phyloP scores from a whole-genome alignment of 2,329 filamentous ascomycete genomes.

The Stylonectria norvegica region DNA sequence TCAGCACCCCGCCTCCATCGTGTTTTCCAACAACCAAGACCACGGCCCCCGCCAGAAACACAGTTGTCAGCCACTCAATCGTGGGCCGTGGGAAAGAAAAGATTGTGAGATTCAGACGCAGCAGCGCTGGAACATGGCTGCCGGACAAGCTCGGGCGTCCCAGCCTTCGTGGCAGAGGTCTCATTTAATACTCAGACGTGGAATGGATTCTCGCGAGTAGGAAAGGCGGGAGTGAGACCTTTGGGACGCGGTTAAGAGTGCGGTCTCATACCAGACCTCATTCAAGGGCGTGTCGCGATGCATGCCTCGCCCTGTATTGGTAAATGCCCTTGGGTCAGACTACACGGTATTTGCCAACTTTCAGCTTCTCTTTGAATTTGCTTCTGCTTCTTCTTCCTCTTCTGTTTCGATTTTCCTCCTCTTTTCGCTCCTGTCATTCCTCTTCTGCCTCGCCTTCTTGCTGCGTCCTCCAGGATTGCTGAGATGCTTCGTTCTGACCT shows the following conservation, averaged over 20 bases:
- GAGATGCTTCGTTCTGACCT: not conserved
- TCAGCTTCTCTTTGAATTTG: not conserved
- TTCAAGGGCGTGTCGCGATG: not conserved
- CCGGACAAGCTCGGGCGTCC: no score
- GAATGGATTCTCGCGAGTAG: conserved; percentile 13
- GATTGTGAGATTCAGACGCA: no score
- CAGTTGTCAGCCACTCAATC: no score
- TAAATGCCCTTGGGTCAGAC: no score
- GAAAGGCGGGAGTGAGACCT: conserved; percentile 9
- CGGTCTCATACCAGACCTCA: conserved; percentile 16
- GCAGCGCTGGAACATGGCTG: no score
- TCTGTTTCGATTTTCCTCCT: not conserved
- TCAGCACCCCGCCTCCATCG: no score
- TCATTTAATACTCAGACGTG: conserved; percentile 3
- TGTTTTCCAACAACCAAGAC: no score
- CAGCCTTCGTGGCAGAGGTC: not conserved
- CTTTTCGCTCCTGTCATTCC: not conserved
- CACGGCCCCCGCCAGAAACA: no score
- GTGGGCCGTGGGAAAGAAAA: no score
- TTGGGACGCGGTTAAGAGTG: conserved; percentile 4
- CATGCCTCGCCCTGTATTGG: not conserved
- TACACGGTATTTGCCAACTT: no score
- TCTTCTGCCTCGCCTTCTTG: not conserved
- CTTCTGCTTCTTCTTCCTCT: not conserved
- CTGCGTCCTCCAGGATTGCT: not conserved